A percentile compares a stretch with the other conserved stretches of the same genome.
Conservation (phyloP, 2,329 filamentous ascomycete genomes). For the Colletotrichum coccodes region DNA sequence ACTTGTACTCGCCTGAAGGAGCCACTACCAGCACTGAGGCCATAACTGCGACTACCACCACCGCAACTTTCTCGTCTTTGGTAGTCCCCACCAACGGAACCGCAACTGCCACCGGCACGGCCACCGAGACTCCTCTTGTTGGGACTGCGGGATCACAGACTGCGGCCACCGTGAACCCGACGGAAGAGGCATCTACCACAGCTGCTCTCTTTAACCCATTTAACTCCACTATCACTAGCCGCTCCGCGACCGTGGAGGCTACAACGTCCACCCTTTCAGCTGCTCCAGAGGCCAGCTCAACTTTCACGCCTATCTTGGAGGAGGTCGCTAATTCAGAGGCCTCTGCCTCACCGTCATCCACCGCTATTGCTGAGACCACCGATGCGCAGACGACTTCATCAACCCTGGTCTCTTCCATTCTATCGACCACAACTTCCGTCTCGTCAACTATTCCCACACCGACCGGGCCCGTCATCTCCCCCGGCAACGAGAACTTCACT, state of each 20-base stretch:
- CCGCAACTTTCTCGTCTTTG: background rate
- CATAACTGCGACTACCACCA: background rate
- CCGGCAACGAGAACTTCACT: conserved; percentile 49
- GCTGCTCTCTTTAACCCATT: background rate
- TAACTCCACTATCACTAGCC: conserved; percentile 5
- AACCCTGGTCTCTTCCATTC: background rate
- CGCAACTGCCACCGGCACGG: background rate
- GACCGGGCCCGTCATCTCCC: conserved; percentile 41
- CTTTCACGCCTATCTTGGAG: no score
- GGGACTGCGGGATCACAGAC: background rate
- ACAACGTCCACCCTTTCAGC: background rate
- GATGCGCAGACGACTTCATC: background rate
- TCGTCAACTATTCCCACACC: conserved; percentile 33
- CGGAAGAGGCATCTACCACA: background rate
- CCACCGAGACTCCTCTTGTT: background rate
- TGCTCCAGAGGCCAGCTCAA: no score
- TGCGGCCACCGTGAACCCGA: background rate
- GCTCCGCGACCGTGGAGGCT: background rate
- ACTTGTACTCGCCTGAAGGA: conserved; percentile 35
- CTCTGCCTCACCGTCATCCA: background rate
- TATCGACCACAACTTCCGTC: background rate
- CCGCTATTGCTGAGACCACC: background rate
- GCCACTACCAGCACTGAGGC: background rate
- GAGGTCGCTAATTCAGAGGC: background rate
- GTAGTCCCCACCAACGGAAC: background rate